Conservation (phyloP, 164 flowering plant species). For the Aristolochia californica region DNA sequence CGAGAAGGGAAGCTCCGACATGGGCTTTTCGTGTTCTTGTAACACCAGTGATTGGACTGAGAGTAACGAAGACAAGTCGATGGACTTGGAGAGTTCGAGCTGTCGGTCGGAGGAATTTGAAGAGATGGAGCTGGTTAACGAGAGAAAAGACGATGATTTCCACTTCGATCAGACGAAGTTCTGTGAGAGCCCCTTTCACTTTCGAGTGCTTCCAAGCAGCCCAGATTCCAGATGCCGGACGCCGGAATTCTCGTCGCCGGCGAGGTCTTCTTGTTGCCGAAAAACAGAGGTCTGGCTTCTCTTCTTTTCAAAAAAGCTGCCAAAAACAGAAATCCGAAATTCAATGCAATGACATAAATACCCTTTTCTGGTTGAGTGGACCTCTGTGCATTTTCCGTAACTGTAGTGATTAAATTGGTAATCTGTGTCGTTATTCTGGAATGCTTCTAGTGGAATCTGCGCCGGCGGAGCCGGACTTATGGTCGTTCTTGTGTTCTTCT, state of each 20-base stretch:
- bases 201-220: slow-evolving; percentile 23
- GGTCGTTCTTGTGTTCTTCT: too few relatives aligned
- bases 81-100: slow-evolving; percentile 41
- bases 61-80: slow-evolving; percentile 39
- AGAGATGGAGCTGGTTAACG: slow-evolving; percentile 10
- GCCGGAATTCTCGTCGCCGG: slow-evolving; percentile 48
- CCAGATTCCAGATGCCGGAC: slow-evolving; percentile 36
- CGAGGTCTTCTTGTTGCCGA: slow-evolving; percentile 33
- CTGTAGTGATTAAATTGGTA: too few relatives aligned
- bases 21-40: slow-evolving; percentile 26
- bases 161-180: slow-evolving; percentile 16
- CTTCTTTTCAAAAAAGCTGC: neutral
- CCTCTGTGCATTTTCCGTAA: too few relatives aligned
- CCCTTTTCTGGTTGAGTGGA: too few relatives aligned
- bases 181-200: slow-evolving; percentile 52
- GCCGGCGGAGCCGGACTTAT: too few relatives aligned
- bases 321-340: neutral
- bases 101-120: slow-evolving; percentile 22
- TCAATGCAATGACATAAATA: too few relatives aligned
- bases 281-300: slow-evolving; percentile 25
- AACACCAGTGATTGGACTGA: slow-evolving; percentile 56
- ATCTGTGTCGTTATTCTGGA: too few relatives aligned
- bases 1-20: slow-evolving; percentile 11
- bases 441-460: too few relatives aligned
- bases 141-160: slow-evolving; percentile 12